phyloP scores from a whole-genome alignment of 2,329 filamentous ascomycete genomes.

The Fonsecaea monophora region DNA sequence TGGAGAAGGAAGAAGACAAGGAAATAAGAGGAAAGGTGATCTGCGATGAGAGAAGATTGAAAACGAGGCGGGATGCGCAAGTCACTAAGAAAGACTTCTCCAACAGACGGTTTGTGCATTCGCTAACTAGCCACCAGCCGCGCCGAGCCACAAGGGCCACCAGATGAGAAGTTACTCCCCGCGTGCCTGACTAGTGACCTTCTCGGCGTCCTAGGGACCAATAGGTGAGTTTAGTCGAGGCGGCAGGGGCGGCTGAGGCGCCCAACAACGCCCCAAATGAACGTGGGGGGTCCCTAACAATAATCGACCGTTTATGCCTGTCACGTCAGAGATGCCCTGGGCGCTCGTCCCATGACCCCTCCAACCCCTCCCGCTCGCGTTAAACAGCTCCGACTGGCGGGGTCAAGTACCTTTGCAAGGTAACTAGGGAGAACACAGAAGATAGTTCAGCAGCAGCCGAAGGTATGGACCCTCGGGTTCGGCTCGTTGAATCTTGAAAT shows the following conservation, averaged over 20 bases:
- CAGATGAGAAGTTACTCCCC: constrained; percentile 12
- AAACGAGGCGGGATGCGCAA: constrained; percentile 9
- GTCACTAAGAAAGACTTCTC: constrained; percentile 19
- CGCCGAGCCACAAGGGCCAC: constrained; percentile 15
- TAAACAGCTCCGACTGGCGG: neutral
- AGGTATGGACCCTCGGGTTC: neutral
- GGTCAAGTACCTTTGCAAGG: neutral
- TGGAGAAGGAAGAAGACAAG: neutral
- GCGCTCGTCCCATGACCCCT: neutral
- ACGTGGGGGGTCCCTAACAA: constrained; percentile 14
- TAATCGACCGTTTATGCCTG: neutral
- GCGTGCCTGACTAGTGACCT: constrained; percentile 33
- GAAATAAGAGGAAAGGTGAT: constrained; percentile 9
- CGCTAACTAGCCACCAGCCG: constrained; percentile 5
- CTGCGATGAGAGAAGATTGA: constrained; percentile 6
- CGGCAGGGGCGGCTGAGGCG: constrained; percentile 13
- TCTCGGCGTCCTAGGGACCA: constrained; percentile 11
- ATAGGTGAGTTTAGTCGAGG: neutral
- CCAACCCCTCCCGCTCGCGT: constrained; percentile 6
- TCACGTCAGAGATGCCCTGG: neutral
- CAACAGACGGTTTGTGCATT: constrained; percentile 4
- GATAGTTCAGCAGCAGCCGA: neutral
- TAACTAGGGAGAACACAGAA: neutral
- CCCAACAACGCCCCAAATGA: constrained; percentile 6
- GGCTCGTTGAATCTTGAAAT: neutral